Percentiles rank a stretch among this genome's conserved stretches.
Conservation (phyloP, 306 rosid genomes). For the Cercis canadensis region DNA sequence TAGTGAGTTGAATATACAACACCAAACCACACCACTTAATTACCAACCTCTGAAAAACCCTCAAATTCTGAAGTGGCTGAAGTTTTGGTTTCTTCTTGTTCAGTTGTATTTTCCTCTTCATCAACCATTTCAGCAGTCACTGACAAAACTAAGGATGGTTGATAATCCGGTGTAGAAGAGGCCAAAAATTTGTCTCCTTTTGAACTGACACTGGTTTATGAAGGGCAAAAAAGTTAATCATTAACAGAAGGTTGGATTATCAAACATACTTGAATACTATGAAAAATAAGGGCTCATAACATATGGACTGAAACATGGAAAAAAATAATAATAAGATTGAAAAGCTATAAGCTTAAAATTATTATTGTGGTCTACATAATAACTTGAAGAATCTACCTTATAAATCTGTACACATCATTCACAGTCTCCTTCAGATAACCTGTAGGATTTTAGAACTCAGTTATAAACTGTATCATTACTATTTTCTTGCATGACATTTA, state of each 20-base stretch:
- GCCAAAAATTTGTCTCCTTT: constrained; percentile 73
- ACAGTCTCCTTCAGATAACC: constrained; percentile 76
- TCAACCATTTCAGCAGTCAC: constrained; percentile 73
- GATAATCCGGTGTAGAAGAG: constrained; percentile 76
- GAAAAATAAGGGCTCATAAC: constrained; percentile 32
- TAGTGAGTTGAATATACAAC: constrained; percentile 28
- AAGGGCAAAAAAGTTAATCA: constrained; percentile 20
- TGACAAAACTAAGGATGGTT: constrained; percentile 71
- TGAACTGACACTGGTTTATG: constrained; percentile 63
- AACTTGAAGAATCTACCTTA: constrained; percentile 60
- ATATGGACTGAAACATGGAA: constrained; percentile 13
- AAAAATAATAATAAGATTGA: background rate
- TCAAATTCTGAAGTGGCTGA: constrained; percentile 56
- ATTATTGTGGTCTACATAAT: constrained; percentile 25
- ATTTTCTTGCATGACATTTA: constrained; percentile 17
- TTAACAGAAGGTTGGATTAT: constrained; percentile 16
- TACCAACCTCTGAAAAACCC: constrained; percentile 77
- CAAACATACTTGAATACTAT: constrained; percentile 18
- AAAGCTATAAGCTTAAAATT: constrained; percentile 28
- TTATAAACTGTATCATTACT: constrained; percentile 26
- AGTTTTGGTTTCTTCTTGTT: constrained; percentile 57
- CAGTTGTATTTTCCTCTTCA: constrained; percentile 55
- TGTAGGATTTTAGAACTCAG: constrained; percentile 45
- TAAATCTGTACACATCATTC: constrained; percentile 54
- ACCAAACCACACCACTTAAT: constrained; percentile 26